Conservation (phyloP, 441 rosid genomes). For the Corymbia calophylla region DNA sequence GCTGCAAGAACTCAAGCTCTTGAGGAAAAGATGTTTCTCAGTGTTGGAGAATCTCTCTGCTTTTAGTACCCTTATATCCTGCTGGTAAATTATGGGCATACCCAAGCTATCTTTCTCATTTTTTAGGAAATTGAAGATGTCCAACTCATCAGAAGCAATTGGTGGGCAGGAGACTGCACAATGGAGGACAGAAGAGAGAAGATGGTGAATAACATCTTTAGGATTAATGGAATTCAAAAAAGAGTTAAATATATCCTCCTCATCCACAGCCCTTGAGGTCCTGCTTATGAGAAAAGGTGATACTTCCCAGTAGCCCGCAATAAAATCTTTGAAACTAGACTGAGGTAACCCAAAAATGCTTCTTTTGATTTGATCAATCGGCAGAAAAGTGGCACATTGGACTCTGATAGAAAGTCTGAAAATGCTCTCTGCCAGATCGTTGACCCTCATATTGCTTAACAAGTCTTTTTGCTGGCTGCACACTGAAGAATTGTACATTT, state of each 20-base stretch:
- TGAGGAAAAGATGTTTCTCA: constrained; percentile 41
- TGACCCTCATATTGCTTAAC: constrained; percentile 21
- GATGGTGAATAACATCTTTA: constrained; percentile 15
- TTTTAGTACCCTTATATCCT: constrained; percentile 44
- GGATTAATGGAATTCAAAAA: constrained; percentile 14
- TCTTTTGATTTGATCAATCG: constrained; percentile 12
- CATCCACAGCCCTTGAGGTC: constrained; percentile 9
- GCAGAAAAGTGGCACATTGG: constrained; percentile 9
- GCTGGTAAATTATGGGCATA: constrained; percentile 39
- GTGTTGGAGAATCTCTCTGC: constrained; percentile 30
- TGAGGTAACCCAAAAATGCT: constrained; percentile 27
- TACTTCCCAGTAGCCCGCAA: constrained; percentile 38
- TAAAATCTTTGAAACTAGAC: constrained; percentile 27
- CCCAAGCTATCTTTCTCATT: constrained; percentile 44
- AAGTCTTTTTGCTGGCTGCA: constrained; percentile 8
- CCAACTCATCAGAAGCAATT: constrained; percentile 49
- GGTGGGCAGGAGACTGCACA: constrained; percentile 41
- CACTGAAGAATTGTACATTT: constrained; percentile 9
- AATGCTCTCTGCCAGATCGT: constrained; percentile 40
- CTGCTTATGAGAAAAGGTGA: constrained; percentile 31
- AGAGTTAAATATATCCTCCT: constrained; percentile 23
- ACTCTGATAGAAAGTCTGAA: constrained; percentile 35
- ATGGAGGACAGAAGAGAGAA: constrained; percentile 29
- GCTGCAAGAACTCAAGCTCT: constrained; percentile 8
- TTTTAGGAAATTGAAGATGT: constrained; percentile 40